A percentile compares a stretch with the other conserved stretches of the same genome.
These are phyloP conservation scores for Avena eriantha DNA, from an alignment of 176 grass and related monocot species.

Conservation along the genomic window DNA sequence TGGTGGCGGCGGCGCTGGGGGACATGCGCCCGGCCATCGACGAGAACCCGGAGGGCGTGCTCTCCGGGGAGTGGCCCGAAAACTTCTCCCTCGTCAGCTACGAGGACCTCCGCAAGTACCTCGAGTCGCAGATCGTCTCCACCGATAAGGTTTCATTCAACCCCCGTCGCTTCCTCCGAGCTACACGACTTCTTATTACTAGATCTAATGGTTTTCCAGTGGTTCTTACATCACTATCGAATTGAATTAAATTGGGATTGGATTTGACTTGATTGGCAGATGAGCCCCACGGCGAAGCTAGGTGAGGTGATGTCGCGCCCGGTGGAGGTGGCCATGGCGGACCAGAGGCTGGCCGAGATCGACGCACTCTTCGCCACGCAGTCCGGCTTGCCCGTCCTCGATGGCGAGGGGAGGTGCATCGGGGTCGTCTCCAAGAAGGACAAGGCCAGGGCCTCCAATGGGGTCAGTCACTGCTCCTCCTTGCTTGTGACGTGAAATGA, in stretches of 20 bases:
- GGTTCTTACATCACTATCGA: too few species aligned
- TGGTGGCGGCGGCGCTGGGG: conserved; percentile 38
- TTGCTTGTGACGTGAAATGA: background rate
- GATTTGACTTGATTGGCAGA: conserved; percentile 28
- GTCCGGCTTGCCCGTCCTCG: conserved; percentile 71
- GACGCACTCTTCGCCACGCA: conserved; percentile 56
- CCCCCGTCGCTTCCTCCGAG: too few species aligned
- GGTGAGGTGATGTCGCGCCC: conserved; percentile 44
- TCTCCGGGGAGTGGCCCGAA: conserved; percentile 44
- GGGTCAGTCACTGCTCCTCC: conserved; percentile 45
- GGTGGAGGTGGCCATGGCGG: conserved; percentile 53
- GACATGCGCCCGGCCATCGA: conserved; percentile 65
- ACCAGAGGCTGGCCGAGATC: conserved; percentile 61
- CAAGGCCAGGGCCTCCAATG: conserved; percentile 32
- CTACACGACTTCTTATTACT: too few species aligned
- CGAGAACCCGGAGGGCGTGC: conserved; percentile 78
- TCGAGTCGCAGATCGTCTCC: conserved; percentile 74
- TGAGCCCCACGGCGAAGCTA: conserved; percentile 63
- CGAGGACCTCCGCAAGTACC: conserved; percentile 71
- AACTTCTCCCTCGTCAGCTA: too few species aligned
- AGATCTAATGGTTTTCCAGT: too few species aligned
- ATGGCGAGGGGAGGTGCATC: conserved; percentile 61
- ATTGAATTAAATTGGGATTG: background rate
- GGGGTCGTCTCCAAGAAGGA: conserved; percentile 45
- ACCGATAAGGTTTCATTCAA: conserved; percentile 43